Evolutionary conservation across 176 grass and related monocot species (phyloP).

Genomic region (Pontederia paniculata): DNA sequence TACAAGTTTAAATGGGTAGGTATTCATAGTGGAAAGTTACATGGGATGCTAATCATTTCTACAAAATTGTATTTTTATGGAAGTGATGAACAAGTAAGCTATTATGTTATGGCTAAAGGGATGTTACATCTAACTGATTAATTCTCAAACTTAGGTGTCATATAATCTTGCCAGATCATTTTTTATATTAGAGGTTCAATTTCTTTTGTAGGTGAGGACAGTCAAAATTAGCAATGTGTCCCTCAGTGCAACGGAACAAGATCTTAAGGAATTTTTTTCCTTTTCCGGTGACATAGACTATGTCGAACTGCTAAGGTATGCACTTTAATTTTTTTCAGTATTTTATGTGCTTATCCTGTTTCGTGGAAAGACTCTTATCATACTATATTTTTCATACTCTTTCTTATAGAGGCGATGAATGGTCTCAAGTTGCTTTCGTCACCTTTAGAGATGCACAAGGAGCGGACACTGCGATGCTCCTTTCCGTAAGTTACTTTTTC

Average conservation of each 20-base stretch:
- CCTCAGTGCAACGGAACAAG: conserved; percentile 11
- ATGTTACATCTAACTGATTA: too few species aligned
- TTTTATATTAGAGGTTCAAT: not conserved
- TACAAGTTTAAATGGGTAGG: too few species aligned
- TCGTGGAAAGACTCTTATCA: not conserved
- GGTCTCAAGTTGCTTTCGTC: conserved; percentile 87
- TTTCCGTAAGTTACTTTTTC: conserved; percentile 37
- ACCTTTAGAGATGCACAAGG: conserved; percentile 78
- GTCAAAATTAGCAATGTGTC: conserved; percentile 14
- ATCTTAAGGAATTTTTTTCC: conserved; percentile 19
- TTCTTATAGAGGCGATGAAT: conserved; percentile 49
- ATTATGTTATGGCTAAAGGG: too few species aligned
- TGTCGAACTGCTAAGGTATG: conserved; percentile 18
- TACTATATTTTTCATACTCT: conserved; percentile 11
- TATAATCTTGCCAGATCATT: not conserved
- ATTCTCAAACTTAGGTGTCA: too few species aligned
- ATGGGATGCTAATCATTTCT: too few species aligned
- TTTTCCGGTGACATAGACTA: conserved; percentile 12
- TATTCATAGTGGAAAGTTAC: too few species aligned
- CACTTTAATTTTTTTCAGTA: not conserved
- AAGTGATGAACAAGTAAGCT: too few species aligned
- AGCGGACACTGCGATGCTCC: conserved; percentile 84
- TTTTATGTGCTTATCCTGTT: not conserved
- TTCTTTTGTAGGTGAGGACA: conserved; percentile 5
- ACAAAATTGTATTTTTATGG: too few species aligned